Evolutionary conservation across 805 yeast species (phyloP).

Genomic region (Clavispora phyllophila): DNA sequence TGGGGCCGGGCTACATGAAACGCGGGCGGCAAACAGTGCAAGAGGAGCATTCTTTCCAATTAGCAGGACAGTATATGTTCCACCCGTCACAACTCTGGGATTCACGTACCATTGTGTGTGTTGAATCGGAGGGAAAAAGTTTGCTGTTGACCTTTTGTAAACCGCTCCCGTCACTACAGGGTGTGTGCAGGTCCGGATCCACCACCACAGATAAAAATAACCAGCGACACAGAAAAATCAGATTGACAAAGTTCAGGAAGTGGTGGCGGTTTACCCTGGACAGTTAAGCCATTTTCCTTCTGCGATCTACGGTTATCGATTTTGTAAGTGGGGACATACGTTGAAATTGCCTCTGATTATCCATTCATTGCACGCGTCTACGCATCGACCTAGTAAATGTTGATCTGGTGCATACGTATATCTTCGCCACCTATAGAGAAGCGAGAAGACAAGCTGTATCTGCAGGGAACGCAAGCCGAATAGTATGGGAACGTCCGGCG

Average conservation of each 20-base stretch:
- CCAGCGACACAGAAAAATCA: too few species aligned
- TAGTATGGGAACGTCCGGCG: too few species aligned
- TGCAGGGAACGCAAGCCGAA: too few species aligned
- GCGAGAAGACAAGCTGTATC: too few species aligned
- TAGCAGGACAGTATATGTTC: too few species aligned
- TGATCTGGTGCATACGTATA: not conserved
- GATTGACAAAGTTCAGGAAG: too few species aligned
- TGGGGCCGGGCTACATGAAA: not conserved
- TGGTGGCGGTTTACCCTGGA: too few species aligned
- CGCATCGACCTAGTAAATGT: not conserved
- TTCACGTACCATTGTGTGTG: conserved; percentile 1
- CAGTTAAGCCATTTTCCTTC: not conserved
- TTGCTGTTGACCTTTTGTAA: conserved; percentile 2
- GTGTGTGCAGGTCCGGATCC: not conserved
- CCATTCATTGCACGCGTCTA: not conserved
- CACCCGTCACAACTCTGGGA: not conserved
- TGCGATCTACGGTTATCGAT: not conserved
- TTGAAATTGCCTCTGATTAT: not conserved
- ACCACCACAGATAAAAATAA: not conserved
- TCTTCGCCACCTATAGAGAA: too few species aligned
- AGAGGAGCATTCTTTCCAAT: too few species aligned
- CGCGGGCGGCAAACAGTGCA: not conserved
- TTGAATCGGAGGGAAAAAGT: not conserved
- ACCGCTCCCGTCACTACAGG: not conserved
- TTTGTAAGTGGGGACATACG: not conserved